Evolutionary conservation across 257 asterid species (phyloP).

Genomic region (Schizonepeta tenuifolia): DNA sequence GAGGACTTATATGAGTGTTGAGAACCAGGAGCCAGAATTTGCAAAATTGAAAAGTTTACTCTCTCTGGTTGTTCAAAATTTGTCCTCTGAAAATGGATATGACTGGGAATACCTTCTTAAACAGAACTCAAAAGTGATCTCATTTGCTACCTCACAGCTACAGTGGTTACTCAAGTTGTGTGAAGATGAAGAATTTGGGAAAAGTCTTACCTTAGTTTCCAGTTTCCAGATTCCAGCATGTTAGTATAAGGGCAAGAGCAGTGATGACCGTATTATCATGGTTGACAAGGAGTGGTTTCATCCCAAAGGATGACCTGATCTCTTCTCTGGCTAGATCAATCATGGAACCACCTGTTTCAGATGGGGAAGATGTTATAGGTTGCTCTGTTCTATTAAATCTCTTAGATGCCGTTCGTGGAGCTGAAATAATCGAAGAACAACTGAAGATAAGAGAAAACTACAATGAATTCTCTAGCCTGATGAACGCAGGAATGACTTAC

Average conservation of each 20-base stretch:
- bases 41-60: conserved; percentile 52
- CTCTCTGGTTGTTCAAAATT: conserved; percentile 54
- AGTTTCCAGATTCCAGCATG: conserved; percentile 49
- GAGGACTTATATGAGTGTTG: conserved; percentile 41
- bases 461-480: conserved; percentile 76
- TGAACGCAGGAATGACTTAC: conserved; percentile 91
- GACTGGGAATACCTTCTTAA: conserved; percentile 62
- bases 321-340: conserved; percentile 80
- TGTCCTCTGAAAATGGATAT: conserved; percentile 48
- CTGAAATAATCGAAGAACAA: conserved; percentile 82
- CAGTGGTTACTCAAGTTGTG: conserved; percentile 84
- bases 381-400: conserved; percentile 88
- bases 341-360: conserved; percentile 86
- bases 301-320: conserved; percentile 78
- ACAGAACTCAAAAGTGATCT: conserved; percentile 65
- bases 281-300: conserved; percentile 77
- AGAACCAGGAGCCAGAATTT: conserved; percentile 56
- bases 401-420: conserved; percentile 78
- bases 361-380: conserved; percentile 80
- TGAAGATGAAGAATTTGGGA: conserved; percentile 55
- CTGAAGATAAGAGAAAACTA: conserved; percentile 69
- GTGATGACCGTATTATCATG: conserved; percentile 74
- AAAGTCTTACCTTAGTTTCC: conserved; percentile 50
- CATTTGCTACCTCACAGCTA: conserved; percentile 76
- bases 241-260: conserved; percentile 67